Base-by-base conservation (phyloP, 371 early-diverging fungal species). In the Gilbertella persicaria region DNA sequence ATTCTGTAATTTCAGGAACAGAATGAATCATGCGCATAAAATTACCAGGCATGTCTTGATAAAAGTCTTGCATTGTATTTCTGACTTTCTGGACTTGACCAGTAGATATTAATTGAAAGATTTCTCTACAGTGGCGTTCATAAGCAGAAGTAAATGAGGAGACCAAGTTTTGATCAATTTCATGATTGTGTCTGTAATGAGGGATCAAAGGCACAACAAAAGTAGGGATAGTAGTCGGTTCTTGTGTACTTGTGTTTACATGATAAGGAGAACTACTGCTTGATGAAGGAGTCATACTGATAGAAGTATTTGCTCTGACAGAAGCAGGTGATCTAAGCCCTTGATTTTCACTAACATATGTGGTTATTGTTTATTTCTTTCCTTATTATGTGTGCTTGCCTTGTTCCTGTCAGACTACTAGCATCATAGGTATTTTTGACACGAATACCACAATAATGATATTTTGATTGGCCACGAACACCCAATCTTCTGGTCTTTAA, bases 401-500 rank as follows among this genome's bases (percentile, higher is more conserved):
- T 42, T 6, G 30, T 42, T 44, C 10, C 2, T 21, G 20, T 14
- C 13, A 20, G 20, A 24, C 23, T 42, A 5, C 20, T 26, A n/a
- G 19, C 6, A 45, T 45, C 20, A 10, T 12, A n/a, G 26, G 5
- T 37, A 33, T 41, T 49, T 44, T 56, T 58, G 3, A 69, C 62
- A 21, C 66, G 60, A 52, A 75, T 86, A 25, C 70, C 70, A 69
- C 73, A 84, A 58, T 78, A 78, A 45, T 78, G 78, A 55, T 87
- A 87, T 48, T 82, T 84, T 21, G 81, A 80, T 57, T 83, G 73
- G 7, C 87, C 87, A 12, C 88, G 52, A 0, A 73, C 82, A 13
- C 88, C 88, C 2, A 88, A 53, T 20, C 88, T 74, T 47, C 88
- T 67, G 13, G 86, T 88, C 26, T 74, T 72, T 28, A 88, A 62